Evolutionary conservation across 1,284 basidiomycete genomes (phyloP), one percentile per base, ranked within the genome.

Genomic region (Moniliella sp.): DNA sequence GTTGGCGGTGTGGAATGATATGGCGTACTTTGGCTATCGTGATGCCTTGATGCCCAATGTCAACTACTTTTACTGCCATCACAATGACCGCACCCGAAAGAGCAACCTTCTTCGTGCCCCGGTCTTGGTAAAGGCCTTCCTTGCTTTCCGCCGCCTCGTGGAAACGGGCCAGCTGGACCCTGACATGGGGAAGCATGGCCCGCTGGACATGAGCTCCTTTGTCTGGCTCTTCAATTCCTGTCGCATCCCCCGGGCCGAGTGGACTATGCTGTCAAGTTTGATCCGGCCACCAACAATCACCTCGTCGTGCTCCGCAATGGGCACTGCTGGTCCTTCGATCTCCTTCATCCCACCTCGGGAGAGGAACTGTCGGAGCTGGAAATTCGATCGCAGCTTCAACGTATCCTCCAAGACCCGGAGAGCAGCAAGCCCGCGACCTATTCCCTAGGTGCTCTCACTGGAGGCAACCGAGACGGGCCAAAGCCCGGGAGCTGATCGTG

Each of bases 151-250:
- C 23, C 33, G 44, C 12, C 38, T 59, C 15, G 30, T 56, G 14
- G 54, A 56, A 28, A 45, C 43, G 42, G 71, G 77, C 43, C 66
- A 70, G 36, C 71, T 97, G 12, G 80, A 84, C 57, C 88, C 88
- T 1, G 88, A 97, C 56, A 83, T 75, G 63, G 72, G 77, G 28
- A 75, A 76, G 33, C 72, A 73, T 1, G 68, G 69, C 11, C 81
- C 86, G 1, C 66, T 97, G n/a, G 78, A 78, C 64, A 91, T 91
- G 79, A 69, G 68, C 2, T 83, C 82, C n/a, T 93, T 88, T 71
- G 69, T 80, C 73, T 78, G 81, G 81, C 82, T 86, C 75, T 86
- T 97, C 72, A 91, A 94, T 63, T 68, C 83, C 3, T 74, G 70
- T 27, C 75, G 88, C 84, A 58, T 84, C 91, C 88, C 3, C 69